A percentile compares a stretch with the other conserved stretches of the same genome.
Evolutionary conservation across 1,284 basidiomycete species (phyloP).

Genomic region (Laetiporus sulphureus): DNA sequence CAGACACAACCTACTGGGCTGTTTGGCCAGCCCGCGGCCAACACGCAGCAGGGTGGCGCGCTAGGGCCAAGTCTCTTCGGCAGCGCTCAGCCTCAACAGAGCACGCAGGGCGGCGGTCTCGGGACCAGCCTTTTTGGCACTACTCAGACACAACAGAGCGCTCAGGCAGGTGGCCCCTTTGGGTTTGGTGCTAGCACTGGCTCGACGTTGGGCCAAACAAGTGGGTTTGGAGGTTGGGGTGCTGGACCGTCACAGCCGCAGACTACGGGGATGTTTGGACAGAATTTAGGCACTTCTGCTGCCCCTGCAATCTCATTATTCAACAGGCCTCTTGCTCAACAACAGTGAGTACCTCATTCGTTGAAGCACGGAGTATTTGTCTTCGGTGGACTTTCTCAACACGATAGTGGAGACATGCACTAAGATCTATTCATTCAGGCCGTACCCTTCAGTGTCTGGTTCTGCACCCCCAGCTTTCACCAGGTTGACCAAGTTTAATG

Average conservation of each 20-base stretch:
- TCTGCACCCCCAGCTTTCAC: constrained; percentile 46
- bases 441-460: constrained; percentile 13
- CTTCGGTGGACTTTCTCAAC: too few relatives aligned
- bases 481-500: constrained; percentile 79
- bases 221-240: constrained; percentile 2
- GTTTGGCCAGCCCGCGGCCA: constrained; percentile 11
- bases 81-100: constrained; percentile 7
- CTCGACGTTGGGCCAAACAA: constrained; percentile 7
- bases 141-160: too few relatives aligned
- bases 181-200: too few relatives aligned
- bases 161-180: too few relatives aligned
- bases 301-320: background rate
- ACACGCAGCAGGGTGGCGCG: constrained; percentile 14
- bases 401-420: constrained; percentile 4
- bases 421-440: constrained; percentile 10
- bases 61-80: constrained; percentile 6
- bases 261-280: too few relatives aligned
- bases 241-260: background rate
- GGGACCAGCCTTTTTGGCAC: too few relatives aligned
- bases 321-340: constrained; percentile 14
- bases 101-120: constrained; percentile 8
- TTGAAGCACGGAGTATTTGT: too few relatives aligned
- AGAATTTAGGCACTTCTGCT: background rate
- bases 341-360: constrained; percentile 15
- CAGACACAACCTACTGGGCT: constrained; percentile 5